phyloP scores from a whole-genome alignment of 352 stramenopile genomes.

The Phytopythium sindhum region DNA sequence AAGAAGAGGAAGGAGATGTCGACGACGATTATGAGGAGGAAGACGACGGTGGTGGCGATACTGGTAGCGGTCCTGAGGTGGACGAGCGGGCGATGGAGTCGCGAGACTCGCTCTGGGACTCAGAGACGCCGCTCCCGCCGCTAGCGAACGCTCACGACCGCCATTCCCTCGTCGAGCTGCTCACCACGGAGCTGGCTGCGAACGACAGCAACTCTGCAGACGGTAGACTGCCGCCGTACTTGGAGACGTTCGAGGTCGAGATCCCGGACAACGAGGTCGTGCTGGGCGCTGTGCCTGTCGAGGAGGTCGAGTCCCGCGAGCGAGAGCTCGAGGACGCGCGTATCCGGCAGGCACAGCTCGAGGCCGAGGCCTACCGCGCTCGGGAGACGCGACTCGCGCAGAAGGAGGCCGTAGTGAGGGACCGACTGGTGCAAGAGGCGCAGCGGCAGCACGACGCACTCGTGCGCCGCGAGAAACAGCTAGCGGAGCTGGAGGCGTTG shows the following conservation, averaged over 20 bases:
- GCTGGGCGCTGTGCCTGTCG: constrained; percentile 49
- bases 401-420: constrained; percentile 33
- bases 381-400: constrained; percentile 43
- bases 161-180: constrained; percentile 50
- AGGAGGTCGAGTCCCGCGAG: constrained; percentile 60
- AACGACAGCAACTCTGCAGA: constrained; percentile 15
- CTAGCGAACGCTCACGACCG: constrained; percentile 10
- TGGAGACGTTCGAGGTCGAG: constrained; percentile 66
- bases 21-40: not conserved
- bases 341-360: constrained; percentile 43
- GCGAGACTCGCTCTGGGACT: constrained; percentile 40
- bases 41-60: not conserved
- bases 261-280: constrained; percentile 64
- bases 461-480: constrained; percentile 39
- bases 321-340: constrained; percentile 51
- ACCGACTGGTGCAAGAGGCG: constrained; percentile 38
- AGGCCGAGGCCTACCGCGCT: constrained; percentile 44
- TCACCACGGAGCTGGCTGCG: constrained; percentile 32
- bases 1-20: not conserved
- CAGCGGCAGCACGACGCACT: constrained; percentile 35
- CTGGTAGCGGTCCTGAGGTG: not conserved
- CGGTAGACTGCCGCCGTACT: constrained; percentile 37
- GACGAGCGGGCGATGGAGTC: not conserved
- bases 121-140: constrained; percentile 10
- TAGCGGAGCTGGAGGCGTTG: constrained; percentile 34